Evolutionary conservation across 2,329 filamentous ascomycete species (phyloP), one percentile per base, ranked within the genome.

Genomic region (Neurospora crassa): DNA sequence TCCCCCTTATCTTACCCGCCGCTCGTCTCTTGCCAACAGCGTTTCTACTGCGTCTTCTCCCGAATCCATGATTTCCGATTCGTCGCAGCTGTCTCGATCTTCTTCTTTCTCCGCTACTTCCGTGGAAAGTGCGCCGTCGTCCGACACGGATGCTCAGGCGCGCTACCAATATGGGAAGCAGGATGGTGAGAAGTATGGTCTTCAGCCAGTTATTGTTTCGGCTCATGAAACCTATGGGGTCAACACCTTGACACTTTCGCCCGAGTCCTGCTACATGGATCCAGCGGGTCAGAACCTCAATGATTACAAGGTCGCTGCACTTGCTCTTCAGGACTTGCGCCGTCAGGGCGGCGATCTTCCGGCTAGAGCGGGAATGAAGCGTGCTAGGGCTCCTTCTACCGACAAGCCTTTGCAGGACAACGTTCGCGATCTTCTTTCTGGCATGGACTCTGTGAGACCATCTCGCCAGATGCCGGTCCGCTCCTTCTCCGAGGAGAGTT

Each of bases 1-100:
- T 4, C 89, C 88, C 24, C 87, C 88, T 37, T 83, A 85, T 75
- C 77, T 81, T 69, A 80, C 82, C 45, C 88, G 88, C 72, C 87
- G 88, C 73, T 89, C 88, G 16, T 90, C 88, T 18, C 85, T 90
- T 72, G 88, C 88, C 78, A 89, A 85, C 77, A 89, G 88, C 20
- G 82, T 88, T 75, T 90, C 88, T 37, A 87, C 86, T 40, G 85
- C 86, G 42, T 90, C 89, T 72, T 90, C 89, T 40, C 89, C 89
- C 73, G 88, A 90, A 77, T 90, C 89, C 70, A 90, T 90, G 88
- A 81, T 90, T 67, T 90, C 89, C 72, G 89, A 90, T 77, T 82
- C 83, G 71, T 90, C 86, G 72, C 85, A 85, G 73, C 84, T 87
- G 74, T 90, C 88, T 74, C 87, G 88, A 78, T 89, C 87, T 69